Evolutionary conservation across 2,329 filamentous ascomycete genomes (phyloP).

Genomic region (Microcyclospora tardicrescens): DNA sequence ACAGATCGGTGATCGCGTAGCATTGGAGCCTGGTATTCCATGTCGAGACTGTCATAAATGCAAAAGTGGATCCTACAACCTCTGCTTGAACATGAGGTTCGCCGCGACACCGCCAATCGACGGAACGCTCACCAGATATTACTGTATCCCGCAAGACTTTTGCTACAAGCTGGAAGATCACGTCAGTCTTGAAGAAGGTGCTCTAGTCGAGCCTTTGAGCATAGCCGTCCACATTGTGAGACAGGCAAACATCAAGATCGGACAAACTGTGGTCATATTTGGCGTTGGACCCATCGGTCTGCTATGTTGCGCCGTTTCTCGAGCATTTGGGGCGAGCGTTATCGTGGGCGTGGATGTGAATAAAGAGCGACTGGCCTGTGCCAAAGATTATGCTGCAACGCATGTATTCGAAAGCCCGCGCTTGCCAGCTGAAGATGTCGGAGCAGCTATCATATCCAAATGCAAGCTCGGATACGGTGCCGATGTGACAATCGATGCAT

Average conservation of each 20-base stretch:
- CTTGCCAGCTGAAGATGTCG: conserved; percentile 55
- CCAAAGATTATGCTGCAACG: conserved; percentile 34
- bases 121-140: conserved; percentile 38
- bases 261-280: conserved; percentile 36
- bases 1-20: conserved; percentile 57
- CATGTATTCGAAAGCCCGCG: conserved; percentile 48
- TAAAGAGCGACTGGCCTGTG: conserved; percentile 40
- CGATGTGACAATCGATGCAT: conserved; percentile 70
- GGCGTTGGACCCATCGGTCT: conserved; percentile 50
- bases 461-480: conserved; percentile 38
- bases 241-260: conserved; percentile 24
- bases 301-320: conserved; percentile 42
- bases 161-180: conserved; percentile 33
- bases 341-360: conserved; percentile 49
- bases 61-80: conserved; percentile 10
- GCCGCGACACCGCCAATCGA: conserved; percentile 10
- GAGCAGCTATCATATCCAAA: conserved; percentile 31
- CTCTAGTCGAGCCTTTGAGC: conserved; percentile 39
- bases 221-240: conserved; percentile 36
- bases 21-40: conserved; percentile 63
- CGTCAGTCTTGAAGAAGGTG: conserved; percentile 37
- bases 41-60: conserved; percentile 52
- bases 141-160: conserved; percentile 33
- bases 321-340: conserved; percentile 42
- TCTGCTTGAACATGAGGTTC: conserved; percentile 12